Base-by-base conservation (phyloP, 768 basidiomycete species). In the Mycena chlorophos region DNA sequence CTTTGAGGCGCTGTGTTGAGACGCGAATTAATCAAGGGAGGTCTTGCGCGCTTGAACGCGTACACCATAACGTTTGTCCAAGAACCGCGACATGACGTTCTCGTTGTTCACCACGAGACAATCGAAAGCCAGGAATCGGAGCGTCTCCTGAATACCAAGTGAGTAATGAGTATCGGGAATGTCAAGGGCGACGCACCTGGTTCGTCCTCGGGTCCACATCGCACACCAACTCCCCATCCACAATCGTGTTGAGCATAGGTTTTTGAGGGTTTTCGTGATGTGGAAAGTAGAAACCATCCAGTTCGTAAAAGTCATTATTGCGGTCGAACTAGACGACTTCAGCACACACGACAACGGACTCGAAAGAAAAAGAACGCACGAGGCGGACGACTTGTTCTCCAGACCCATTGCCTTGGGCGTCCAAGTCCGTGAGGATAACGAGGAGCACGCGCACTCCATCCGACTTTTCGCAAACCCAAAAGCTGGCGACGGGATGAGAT, bases 401-500 rank as follows among this genome's bases (percentile, higher is more conserved):
- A 50, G 79, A n/a, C n/a, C n/a, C n/a, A n/a, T n/a, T n/a, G n/a
- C 63, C 29, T 70, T 62, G 46, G 72, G 64, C n/a, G n/a, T n/a
- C n/a, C n/a, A n/a, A n/a, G 75, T 88, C 78, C 49, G 87, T 80
- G 69, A 81, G 75, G 48, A 98, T 80, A 55, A 96, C 74, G 49
- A 98, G 82, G 26, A 99, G 77, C 37, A 98, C 91, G 30, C 97
- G 85, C 49, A 99, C 69, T 13, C 97, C 97, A 67, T 98, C 97
- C 13, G 93, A 96, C 76, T 98, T 98, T 76, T 99, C 97, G 74
- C 94, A 97, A 39, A 99, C 97, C 96, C 96, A 99, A 71, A 90
- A 99, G 68, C 95, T 98, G 67, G 31, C 45, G 25, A 28, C 45
- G 46, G 47, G 52, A 58, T 37, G 49, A 17, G 42, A 16, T 42